Evolutionary conservation across 2,329 filamentous ascomycete species (phyloP), one percentile per base, ranked within the genome.

Genomic region (Xylariaceae sp.): DNA sequence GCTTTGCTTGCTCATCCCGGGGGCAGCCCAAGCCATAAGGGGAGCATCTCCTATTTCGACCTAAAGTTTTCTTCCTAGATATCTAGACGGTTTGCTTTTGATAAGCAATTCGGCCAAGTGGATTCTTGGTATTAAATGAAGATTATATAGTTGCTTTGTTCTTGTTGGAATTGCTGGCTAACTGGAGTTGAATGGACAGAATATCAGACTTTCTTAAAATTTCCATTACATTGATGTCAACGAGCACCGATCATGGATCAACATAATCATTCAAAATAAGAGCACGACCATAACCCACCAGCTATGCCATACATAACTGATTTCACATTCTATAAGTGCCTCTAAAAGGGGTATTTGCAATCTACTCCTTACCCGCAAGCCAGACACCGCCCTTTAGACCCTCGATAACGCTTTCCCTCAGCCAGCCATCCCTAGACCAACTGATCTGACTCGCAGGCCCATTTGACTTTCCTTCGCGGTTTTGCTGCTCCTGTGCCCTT

Each of bases 381-480:
- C 82, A 85, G 0, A 83, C 77, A 63, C 74, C 78, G 0, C 83
- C 82, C 70, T 84, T 85, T 41, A 86, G 68, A 33, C 75, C 74
- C 67, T 86, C 83, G 12, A 86, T 75, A 5, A 81, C 78, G 34
- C 79, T 80, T 49, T 84, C 81, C 47, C 79, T 71, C 68, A 86
- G 73, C 83, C 83, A 86, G 75, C 83, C 85, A 2, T 72, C 71
- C 7, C 74, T 71, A 5, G 68, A 70, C 53, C 75, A 74, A 4
- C 59, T 60, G 8, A 56, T 60, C 14, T 50, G 60, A 56, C 36
- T 40, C 28, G 59, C 65, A 28, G 66, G 55, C 3, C 64, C 61
- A 16, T 56, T 45, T 14, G 34, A 17, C 3, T 63, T 63, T 9
- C 61, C 58, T 8, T 67, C 67, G 0, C 60, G 62, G 7, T 62